Evolutionary conservation across 1,284 basidiomycete species (phyloP).

Genomic region (Boletellus deceptivus): DNA sequence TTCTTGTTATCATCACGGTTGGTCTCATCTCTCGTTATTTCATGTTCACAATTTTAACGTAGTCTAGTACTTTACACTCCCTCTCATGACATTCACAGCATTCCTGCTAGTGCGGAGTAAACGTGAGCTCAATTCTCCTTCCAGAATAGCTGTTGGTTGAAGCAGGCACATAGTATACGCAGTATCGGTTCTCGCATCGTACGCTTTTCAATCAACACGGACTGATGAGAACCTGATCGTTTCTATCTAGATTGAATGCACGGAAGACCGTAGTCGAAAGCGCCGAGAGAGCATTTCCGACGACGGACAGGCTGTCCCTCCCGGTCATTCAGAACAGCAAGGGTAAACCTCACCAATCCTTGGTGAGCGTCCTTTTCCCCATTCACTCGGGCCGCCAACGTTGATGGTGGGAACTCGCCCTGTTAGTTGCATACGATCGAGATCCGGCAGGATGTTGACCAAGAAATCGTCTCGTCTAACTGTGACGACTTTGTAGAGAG

Average conservation of each 20-base stretch:
- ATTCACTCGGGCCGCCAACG: too few species aligned
- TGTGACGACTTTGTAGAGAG: not conserved
- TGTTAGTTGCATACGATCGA: not conserved
- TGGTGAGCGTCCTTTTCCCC: not conserved
- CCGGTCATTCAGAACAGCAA: not conserved
- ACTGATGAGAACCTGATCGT: not conserved
- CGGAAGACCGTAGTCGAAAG: not conserved
- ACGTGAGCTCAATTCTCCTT: not conserved
- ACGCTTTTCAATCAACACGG: not conserved
- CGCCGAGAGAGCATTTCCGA: not conserved
- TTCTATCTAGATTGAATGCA: slow-evolving; percentile 5
- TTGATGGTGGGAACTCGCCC: too few species aligned
- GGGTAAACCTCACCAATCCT: too few species aligned
- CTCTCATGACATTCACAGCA: not conserved
- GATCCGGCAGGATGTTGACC: not conserved
- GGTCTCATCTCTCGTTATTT: not conserved
- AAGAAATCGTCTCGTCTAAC: not conserved
- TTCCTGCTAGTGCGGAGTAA: slow-evolving; percentile 5
- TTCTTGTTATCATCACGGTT: not conserved
- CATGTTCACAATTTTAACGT: not conserved
- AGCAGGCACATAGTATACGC: not conserved
- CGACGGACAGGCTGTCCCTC: not conserved
- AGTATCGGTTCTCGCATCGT: slow-evolving; percentile 13
- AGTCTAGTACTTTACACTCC: not conserved
- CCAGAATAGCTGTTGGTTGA: not conserved